Base-by-base conservation (phyloP, 2,329 filamentous ascomycete genomes). In the Exserohilum turcica region DNA sequence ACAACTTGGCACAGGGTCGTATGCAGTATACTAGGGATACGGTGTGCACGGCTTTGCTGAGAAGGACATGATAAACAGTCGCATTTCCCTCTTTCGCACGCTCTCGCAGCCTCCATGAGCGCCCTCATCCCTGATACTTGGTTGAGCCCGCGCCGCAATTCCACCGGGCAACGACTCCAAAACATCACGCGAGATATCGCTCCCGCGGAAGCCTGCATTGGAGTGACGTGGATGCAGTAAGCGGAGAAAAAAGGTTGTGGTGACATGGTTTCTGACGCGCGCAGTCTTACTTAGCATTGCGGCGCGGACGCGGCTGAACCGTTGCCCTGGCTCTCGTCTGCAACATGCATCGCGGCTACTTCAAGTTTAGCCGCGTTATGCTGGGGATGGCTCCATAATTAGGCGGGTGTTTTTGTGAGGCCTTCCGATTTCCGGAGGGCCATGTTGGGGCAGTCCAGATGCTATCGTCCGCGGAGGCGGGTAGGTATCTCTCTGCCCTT, bases 291-390 rank as follows among this genome's bases (percentile, higher is more conserved):
- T 38, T 38, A 24, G 40, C 40, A 9, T 43, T 16, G 6, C 29
- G 29, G 29, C 16, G 35, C 33, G 18, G 36, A 45, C 6, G 18
- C 35, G 40, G 48, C 12, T n/a, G 42, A 37, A 24, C 33, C 28
- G 13, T 27, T 46, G n/a, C 7, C 16, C 16, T 46, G 42, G 48
- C 16, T n/a, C 33, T 50, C 40, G 40, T 39, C 38, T 51, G 18
- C 40, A 44, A 50, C 39, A 24, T 13, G 15, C 27, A 51, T 28
- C 40, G 15, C 16, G 3, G 6, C 37, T 36, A 16, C 8, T 24
- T 32, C 3, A n/a, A n/a, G 27, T 15, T 24, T 50, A 38, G 33
- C 18, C 28, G 27, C 9, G 19, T 24, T 7, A 8, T 24, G 12
- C 13, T 29, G 9, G 33, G n/a, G 21, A 27, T 16, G 16, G 21